Conservation (phyloP, 306 rosid species). For the Echinosophora koreensis region DNA sequence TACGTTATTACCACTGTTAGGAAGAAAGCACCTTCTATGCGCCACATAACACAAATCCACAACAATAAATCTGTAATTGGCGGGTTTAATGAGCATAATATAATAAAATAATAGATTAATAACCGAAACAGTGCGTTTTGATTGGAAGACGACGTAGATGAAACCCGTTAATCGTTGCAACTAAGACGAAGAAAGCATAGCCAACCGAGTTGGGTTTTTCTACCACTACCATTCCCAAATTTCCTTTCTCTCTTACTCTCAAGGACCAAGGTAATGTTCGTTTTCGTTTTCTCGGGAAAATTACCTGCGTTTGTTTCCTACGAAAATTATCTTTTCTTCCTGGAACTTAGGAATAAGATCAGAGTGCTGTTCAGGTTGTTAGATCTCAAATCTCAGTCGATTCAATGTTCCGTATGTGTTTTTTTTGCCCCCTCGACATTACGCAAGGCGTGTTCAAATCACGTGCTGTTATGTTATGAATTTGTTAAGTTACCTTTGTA, state of each 20-base stretch:
- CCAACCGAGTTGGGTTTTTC: conserved; percentile 41
- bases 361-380: conserved; percentile 21
- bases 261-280: background rate
- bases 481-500: background rate
- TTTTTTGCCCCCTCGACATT: background rate
- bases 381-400: conserved; percentile 32
- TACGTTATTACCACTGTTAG: conserved; percentile 25
- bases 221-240: conserved; percentile 16
- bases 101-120: conserved; percentile 32
- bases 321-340: conserved; percentile 13
- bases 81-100: too few relatives aligned
- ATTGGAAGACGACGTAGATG: conserved; percentile 46
- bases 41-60: conserved; percentile 53
- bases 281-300: background rate
- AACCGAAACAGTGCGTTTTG: conserved; percentile 40
- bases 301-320: background rate
- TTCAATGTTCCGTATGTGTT: background rate
- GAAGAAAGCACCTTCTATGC: conserved; percentile 41
- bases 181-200: conserved; percentile 9
- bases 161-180: background rate
- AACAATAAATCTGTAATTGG: too few relatives aligned
- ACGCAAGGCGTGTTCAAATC: background rate
- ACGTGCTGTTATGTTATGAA: background rate
- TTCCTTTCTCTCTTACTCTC: background rate
- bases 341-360: conserved; percentile 13